These are phyloP conservation scores for Coccomyxa subellipsoidea DNA, from an alignment of 163 green algal genomes.

Conservation along the genomic window DNA sequence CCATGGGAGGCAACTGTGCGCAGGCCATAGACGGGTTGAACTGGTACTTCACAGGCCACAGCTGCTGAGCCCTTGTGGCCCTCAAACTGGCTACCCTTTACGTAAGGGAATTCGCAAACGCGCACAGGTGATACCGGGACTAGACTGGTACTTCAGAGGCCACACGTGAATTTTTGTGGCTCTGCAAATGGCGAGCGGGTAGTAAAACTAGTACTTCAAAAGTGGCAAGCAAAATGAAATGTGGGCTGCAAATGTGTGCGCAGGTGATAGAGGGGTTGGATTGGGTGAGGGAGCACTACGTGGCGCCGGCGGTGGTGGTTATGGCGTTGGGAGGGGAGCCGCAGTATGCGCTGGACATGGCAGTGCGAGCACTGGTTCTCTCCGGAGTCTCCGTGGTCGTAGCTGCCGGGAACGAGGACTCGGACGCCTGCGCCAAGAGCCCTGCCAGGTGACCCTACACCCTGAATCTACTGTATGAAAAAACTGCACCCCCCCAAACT, in stretches of 20 bases:
- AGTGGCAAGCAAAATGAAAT: not conserved
- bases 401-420: constrained; percentile 53
- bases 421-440: constrained; percentile 54
- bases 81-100: no score
- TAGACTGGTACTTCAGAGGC: no score
- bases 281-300: constrained; percentile 62
- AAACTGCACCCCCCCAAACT: no score
- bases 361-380: constrained; percentile 33
- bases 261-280: constrained; percentile 56
- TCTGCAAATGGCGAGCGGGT: no score
- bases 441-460: constrained; percentile 40
- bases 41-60: no score
- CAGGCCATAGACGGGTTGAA: no score
- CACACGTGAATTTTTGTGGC: no score
- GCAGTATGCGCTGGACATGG: constrained; percentile 45
- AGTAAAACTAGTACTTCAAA: no score
- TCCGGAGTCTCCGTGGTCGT: constrained; percentile 38
- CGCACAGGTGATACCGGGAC: not conserved
- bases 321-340: constrained; percentile 60
- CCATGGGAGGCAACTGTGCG: no score
- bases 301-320: constrained; percentile 61
- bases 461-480: no score
- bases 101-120: no score
- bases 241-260: not conserved
- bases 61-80: no score